These are phyloP conservation scores for Aspergillus leporis DNA, from an alignment of 495 filamentous ascomycete species.

Conservation along the genomic window DNA sequence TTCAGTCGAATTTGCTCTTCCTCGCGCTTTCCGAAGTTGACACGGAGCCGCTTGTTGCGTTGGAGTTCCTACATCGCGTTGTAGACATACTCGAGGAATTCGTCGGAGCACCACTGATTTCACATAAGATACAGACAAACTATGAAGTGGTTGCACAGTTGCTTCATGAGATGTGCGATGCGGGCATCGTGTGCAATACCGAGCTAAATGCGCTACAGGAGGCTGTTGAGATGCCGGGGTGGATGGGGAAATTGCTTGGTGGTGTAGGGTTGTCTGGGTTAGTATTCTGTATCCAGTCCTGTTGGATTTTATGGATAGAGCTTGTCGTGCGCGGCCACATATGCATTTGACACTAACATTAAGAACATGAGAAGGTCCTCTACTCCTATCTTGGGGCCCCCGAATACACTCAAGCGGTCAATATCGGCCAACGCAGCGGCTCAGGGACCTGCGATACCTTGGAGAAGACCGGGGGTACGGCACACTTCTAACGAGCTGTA, in stretches of 20 bases:
- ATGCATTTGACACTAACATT: slow-evolving; percentile 6
- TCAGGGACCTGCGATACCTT: slow-evolving; percentile 67
- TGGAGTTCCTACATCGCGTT: slow-evolving; percentile 93
- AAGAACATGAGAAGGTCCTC: slow-evolving; percentile 31
- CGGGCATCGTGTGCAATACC: slow-evolving; percentile 82
- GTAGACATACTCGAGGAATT: slow-evolving; percentile 96
- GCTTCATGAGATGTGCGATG: slow-evolving; percentile 95
- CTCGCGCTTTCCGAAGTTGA: slow-evolving; percentile 80
- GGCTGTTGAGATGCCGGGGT: slow-evolving; percentile 84
- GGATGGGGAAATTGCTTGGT: slow-evolving; percentile 87
- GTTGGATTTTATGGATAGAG: neutral
- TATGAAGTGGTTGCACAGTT: slow-evolving; percentile 96
- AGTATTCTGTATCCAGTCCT: slow-evolving; percentile 15
- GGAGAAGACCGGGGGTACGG: slow-evolving; percentile 87
- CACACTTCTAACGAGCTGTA: slow-evolving; percentile 98
- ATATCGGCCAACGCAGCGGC: slow-evolving; percentile 39
- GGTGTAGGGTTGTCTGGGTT: slow-evolving; percentile 80
- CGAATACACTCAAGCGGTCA: slow-evolving; percentile 48
- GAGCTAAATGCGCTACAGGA: slow-evolving; percentile 93
- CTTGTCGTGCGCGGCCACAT: neutral
- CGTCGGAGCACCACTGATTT: slow-evolving; percentile 82
- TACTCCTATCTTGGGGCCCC: slow-evolving; percentile 42
- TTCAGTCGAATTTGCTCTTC: slow-evolving; percentile 84
- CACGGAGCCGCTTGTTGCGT: slow-evolving; percentile 86
- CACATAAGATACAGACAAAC: slow-evolving; percentile 78